These are phyloP conservation scores for Penicillium angulare DNA, from an alignment of 495 filamentous ascomycete species.

Conservation along the genomic window DNA sequence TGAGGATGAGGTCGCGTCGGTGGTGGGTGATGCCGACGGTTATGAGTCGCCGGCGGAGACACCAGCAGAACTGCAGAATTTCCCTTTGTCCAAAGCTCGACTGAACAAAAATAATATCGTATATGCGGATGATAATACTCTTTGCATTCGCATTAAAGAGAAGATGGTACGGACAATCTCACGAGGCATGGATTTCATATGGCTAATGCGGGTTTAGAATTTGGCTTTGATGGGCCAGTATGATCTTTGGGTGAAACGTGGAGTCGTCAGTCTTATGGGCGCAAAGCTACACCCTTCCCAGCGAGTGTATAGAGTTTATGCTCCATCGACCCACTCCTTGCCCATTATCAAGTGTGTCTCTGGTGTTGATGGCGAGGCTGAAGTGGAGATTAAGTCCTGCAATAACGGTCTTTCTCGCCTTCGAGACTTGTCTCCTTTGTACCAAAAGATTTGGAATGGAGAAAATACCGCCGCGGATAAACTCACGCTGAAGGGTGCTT, in stretches of 20 bases:
- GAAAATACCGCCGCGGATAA: slow-evolving; percentile 38
- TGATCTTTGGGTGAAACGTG: slow-evolving; percentile 64
- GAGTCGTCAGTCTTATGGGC: slow-evolving; percentile 63
- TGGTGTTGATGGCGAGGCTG: slow-evolving; percentile 45
- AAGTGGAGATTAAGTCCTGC: slow-evolving; percentile 54
- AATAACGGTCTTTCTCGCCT: slow-evolving; percentile 56
- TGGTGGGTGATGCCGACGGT: slow-evolving; percentile 30
- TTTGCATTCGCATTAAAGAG: slow-evolving; percentile 45
- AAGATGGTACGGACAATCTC: slow-evolving; percentile 32
- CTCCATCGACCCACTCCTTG: slow-evolving; percentile 73
- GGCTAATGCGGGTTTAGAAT: slow-evolving; percentile 46
- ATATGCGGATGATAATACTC: slow-evolving; percentile 37
- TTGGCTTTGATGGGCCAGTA: slow-evolving; percentile 71
- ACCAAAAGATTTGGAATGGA: slow-evolving; percentile 73
- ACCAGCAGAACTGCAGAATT: slow-evolving; percentile 35
- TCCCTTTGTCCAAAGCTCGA: slow-evolving; percentile 41
- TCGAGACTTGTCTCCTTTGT: slow-evolving; percentile 62
- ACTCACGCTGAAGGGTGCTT: slow-evolving; percentile 28
- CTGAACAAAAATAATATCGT: slow-evolving; percentile 41
- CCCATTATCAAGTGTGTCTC: slow-evolving; percentile 62
- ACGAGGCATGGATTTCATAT: not conserved
- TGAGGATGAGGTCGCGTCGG: slow-evolving; percentile 24
- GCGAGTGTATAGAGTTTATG: slow-evolving; percentile 60
- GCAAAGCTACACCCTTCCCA: slow-evolving; percentile 58
- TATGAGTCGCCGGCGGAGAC: slow-evolving; percentile 37